phyloP scores from a whole-genome alignment of 2,329 filamentous ascomycete genomes.

The Elsinoe necatrix region DNA sequence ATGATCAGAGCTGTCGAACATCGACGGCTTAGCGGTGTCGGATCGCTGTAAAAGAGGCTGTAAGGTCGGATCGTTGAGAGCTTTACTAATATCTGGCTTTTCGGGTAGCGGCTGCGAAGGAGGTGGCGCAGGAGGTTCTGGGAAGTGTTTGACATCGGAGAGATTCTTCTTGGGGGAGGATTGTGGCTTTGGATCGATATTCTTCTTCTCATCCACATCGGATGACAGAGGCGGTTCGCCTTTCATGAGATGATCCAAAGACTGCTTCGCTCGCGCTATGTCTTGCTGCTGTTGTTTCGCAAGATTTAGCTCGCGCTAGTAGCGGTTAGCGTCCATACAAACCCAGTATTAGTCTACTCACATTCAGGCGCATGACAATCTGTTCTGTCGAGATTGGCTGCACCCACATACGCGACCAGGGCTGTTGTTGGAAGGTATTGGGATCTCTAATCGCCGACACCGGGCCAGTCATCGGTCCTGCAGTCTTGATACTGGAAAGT shows the following conservation, averaged over 20 bases:
- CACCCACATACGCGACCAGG: slow-evolving; percentile 73
- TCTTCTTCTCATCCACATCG: slow-evolving; percentile 39
- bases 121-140: slow-evolving; percentile 84
- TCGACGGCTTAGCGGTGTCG: slow-evolving; percentile 62
- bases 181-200: slow-evolving; percentile 36
- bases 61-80: slow-evolving; percentile 37
- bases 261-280: slow-evolving; percentile 70
- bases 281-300: slow-evolving; percentile 84
- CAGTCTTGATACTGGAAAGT: slow-evolving; percentile 19
- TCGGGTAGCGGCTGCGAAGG: slow-evolving; percentile 89
- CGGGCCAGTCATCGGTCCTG: slow-evolving; percentile 16
- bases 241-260: slow-evolving; percentile 66
- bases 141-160: slow-evolving; percentile 74
- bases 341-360: slow-evolving; percentile 40
- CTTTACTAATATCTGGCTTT: slow-evolving; percentile 65
- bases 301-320: slow-evolving; percentile 77
- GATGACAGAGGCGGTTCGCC: slow-evolving; percentile 48
- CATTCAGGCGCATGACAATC: slow-evolving; percentile 78
- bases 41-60: slow-evolving; percentile 62
- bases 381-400: slow-evolving; percentile 89
- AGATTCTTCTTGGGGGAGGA: slow-evolving; percentile 51
- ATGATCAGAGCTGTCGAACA: slow-evolving; percentile 48
- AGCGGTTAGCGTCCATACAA: slow-evolving; percentile 21
- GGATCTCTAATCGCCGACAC: slow-evolving; percentile 39
- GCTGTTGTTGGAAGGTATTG: slow-evolving; percentile 48